Percentiles rank a stretch among this genome's conserved stretches.
These are phyloP conservation scores for Xylaria sp. DNA, from an alignment of 2,329 filamentous ascomycete genomes.

Conservation along the genomic window DNA sequence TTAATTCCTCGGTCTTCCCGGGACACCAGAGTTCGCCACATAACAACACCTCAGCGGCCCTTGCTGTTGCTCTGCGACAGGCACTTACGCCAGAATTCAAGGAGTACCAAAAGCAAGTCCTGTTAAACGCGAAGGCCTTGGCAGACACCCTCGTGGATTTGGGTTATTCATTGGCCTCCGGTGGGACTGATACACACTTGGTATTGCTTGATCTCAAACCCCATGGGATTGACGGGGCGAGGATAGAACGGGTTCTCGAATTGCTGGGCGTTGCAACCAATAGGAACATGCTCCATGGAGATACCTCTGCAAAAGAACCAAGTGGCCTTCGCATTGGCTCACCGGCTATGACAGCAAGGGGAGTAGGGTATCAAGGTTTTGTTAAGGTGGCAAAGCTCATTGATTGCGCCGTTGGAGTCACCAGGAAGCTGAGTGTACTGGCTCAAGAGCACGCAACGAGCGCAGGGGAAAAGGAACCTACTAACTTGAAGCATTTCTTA, in stretches of 20 bases:
- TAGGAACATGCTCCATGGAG: neutral
- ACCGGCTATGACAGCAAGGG: neutral
- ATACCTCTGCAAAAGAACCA: neutral
- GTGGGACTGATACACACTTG: neutral
- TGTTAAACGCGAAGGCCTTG: neutral
- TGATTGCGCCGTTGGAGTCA: neutral
- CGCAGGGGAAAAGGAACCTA: neutral
- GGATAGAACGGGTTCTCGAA: neutral
- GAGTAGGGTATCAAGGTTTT: neutral
- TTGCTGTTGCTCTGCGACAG: neutral
- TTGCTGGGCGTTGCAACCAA: neutral
- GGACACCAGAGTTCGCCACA: neutral
- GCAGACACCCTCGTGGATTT: neutral
- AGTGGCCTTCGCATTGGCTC: neutral
- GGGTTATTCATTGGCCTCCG: neutral
- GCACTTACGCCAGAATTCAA: neutral
- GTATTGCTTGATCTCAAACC: neutral
- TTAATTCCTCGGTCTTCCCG: too few relatives aligned
- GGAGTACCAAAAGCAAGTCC: neutral
- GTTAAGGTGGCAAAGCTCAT: neutral
- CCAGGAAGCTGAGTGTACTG: neutral
- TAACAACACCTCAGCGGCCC: neutral
- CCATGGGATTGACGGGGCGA: neutral
- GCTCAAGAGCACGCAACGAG: neutral
- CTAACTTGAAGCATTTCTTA: neutral